Conservation (phyloP, 306 rosid genomes). For the Cucurbita ficifolia region DNA sequence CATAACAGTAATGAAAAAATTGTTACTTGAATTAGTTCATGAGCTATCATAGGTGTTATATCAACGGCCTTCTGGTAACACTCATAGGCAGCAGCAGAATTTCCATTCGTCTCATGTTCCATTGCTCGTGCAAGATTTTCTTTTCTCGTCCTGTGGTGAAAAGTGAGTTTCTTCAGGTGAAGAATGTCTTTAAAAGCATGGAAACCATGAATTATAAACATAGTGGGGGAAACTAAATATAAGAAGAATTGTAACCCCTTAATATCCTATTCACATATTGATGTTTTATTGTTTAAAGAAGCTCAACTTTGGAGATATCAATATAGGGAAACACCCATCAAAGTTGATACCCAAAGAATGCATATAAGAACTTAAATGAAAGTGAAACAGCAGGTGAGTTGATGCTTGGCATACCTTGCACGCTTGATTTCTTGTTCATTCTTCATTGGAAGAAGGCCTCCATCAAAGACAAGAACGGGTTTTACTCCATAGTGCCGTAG, state of each 20-base stretch:
- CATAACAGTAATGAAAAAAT: neutral
- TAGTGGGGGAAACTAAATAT: neutral
- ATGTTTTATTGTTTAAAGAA: neutral
- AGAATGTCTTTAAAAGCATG: neutral
- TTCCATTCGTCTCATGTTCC: constrained; percentile 64
- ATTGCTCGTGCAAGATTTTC: constrained; percentile 77
- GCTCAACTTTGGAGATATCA: neutral
- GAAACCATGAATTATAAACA: neutral
- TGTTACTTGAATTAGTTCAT: constrained; percentile 59
- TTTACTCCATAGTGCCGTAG: constrained; percentile 63
- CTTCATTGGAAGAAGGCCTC: constrained; percentile 93
- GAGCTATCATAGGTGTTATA: constrained; percentile 70
- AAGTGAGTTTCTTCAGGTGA: neutral
- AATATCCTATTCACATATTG: neutral
- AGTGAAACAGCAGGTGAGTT: neutral
- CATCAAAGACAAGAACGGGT: constrained; percentile 87
- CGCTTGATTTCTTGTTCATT: constrained; percentile 85
- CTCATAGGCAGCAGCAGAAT: constrained; percentile 70
- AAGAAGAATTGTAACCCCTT: neutral
- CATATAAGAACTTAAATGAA: neutral
- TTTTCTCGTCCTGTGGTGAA: constrained; percentile 47
- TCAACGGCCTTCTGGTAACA: constrained; percentile 97
- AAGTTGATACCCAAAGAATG: neutral
- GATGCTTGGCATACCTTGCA: constrained; percentile 33
- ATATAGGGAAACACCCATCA: neutral